Evolutionary conservation across 1,284 basidiomycete species (phyloP).

Genomic region (Ceratobasidium sp.): DNA sequence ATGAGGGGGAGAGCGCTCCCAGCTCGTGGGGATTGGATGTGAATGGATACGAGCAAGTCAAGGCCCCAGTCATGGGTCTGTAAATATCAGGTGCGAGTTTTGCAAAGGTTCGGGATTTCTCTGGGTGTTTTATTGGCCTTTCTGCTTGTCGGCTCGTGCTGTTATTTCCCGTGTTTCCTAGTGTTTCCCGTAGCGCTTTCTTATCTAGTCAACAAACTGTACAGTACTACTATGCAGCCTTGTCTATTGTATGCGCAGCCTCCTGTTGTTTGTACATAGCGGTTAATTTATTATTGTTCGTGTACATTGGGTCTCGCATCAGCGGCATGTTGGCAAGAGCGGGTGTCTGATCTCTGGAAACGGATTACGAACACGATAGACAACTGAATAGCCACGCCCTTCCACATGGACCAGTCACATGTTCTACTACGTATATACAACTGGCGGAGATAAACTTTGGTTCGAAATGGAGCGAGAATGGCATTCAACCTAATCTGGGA

Average conservation of each 20-base stretch:
- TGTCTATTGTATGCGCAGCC: slow-evolving; percentile 3
- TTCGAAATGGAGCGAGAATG: too few relatives aligned
- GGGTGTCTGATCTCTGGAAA: too few relatives aligned
- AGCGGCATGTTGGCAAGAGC: too few relatives aligned
- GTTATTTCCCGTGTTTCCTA: background rate
- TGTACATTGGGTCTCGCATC: background rate
- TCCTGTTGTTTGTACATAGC: background rate
- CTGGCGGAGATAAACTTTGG: too few relatives aligned
- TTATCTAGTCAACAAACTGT: background rate
- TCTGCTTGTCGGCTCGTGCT: background rate
- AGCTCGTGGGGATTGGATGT: slow-evolving; percentile 1
- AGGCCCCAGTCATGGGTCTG: background rate
- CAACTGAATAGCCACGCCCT: too few relatives aligned
- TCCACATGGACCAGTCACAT: too few relatives aligned
- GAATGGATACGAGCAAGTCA: background rate
- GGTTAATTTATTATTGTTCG: background rate
- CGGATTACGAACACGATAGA: too few relatives aligned
- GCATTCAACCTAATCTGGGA: too few relatives aligned
- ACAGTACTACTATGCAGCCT: slow-evolving; percentile 1
- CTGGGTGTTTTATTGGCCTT: background rate
- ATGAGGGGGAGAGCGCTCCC: background rate
- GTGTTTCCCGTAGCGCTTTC: background rate
- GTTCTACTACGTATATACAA: too few relatives aligned
- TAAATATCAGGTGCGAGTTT: background rate
- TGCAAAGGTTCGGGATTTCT: background rate